A percentile compares a stretch with the other conserved stretches of the same genome.
phyloP scores from a whole-genome alignment of 1,284 basidiomycete species.

The Psilocybe mexicana region DNA sequence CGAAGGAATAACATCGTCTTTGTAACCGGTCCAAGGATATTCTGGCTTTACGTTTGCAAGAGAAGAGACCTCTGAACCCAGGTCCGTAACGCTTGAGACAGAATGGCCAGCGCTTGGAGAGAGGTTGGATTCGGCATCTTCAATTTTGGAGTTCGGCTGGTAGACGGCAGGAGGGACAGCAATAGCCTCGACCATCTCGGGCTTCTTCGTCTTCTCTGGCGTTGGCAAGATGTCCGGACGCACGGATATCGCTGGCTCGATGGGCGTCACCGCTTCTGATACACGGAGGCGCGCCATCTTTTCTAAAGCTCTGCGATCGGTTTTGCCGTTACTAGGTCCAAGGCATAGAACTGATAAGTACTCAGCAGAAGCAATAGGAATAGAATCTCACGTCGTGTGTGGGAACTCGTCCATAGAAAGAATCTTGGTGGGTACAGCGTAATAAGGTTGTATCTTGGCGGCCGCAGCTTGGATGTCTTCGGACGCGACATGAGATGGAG shows the following conservation, averaged over 20 bases:
- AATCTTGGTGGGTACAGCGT: slow-evolving; percentile 54
- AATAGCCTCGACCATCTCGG: slow-evolving; percentile 1
- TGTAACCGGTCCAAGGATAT: slow-evolving; percentile 51
- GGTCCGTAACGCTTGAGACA: slow-evolving; percentile 18
- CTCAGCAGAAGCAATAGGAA: neutral
- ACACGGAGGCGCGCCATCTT: slow-evolving; percentile 39
- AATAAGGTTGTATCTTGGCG: slow-evolving; percentile 56
- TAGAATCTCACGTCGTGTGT: slow-evolving; percentile 44
- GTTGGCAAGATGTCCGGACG: neutral
- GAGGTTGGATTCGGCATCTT: slow-evolving; percentile 9
- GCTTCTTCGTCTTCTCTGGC: neutral
- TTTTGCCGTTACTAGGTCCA: slow-evolving; percentile 47
- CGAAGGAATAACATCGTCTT: slow-evolving; percentile 49
- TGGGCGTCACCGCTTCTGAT: neutral
- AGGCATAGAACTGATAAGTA: slow-evolving; percentile 1
- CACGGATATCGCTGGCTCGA: neutral
- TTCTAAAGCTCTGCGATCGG: slow-evolving; percentile 51
- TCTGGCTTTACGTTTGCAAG: slow-evolving; percentile 29
- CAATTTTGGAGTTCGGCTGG: slow-evolving; percentile 11
- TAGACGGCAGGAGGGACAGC: slow-evolving; percentile 16
- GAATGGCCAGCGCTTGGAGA: slow-evolving; percentile 6
- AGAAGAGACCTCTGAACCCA: slow-evolving; percentile 28
- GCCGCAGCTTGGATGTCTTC: slow-evolving; percentile 45
- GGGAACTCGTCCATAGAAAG: slow-evolving; percentile 47
- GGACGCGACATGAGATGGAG: slow-evolving; percentile 40